Base-by-base conservation (phyloP, 805 yeast genomes). In the Kuraishia hungarica region DNA sequence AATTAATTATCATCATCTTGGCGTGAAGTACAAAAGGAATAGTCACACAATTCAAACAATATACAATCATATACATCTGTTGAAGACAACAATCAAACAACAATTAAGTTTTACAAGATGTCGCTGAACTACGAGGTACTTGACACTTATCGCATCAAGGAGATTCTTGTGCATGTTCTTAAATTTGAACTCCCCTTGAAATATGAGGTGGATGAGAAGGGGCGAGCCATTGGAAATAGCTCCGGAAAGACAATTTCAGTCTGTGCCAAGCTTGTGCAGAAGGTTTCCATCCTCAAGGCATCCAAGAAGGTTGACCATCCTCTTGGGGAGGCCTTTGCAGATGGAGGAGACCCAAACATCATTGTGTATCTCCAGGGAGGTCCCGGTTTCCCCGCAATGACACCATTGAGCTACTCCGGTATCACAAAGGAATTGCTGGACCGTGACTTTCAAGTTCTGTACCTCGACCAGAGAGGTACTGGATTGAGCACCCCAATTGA, bases 381-480 rank as follows among this genome's bases (percentile, higher is more conserved):
- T 1, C 81, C 81, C 1, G 81, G 81, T 6, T 74, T 74, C 51
- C 73, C 75, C 1, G 71, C 78, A 57, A 48, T 53, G 11, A 71
- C 72, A 2, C 79, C 80, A 2, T 59, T 67, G 22, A 56, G 72
- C 5, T 68, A 70, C 52, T 60, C 71, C 1, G 73, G 75, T 1
- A 63, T 61, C 51, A 67, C 73, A n/a, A 72, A 75, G 50, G 69
- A 64, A 29, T 63, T 77, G 51, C 46, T 77, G 10, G 74, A 72
- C 15, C 65, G 67, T 46, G 81, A 78, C 2, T 76, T 70, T 59
- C 74, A 73, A 61, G 66, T 78, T 6, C 64, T 82, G 15, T 74
- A 71, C 48, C 65, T 79, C 51, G 87, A 82, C 66, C 86, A 82
- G 62, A 65, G 86, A 61, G 87, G 86, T n/a, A 82, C 86, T 0